Base-by-base conservation (phyloP, 805 yeast genomes). In the Clavispora phyllophila region DNA sequence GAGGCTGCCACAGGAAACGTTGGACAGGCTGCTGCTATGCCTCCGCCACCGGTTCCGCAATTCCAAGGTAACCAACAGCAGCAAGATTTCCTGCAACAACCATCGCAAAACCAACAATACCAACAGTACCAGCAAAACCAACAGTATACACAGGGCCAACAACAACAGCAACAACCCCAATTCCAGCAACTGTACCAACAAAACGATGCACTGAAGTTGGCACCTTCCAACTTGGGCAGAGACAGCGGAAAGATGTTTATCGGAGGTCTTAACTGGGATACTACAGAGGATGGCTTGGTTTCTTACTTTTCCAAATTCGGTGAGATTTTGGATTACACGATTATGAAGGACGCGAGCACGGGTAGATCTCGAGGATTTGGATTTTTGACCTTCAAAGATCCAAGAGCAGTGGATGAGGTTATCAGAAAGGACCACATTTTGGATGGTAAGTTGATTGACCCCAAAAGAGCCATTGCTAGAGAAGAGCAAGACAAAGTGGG, bases 211-310 rank as follows among this genome's bases (percentile, higher is more conserved):
- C 22, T 17, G 36, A 38, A 49, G 14, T 44, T 53, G 48, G 56
- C 61, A 25, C 52, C 44, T 5, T 68, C 71, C 18, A 62, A 55
- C 45, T 50, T 62, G 48, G 73, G 70, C 22, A 62, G 56, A 41
- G 96, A 87, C 55, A 82, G 82, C 50, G 95, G 95, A 42, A 89
- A 89, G 61, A 86, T 89, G 95, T 89, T 89, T 58, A 79, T 88
- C 63, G 99, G 99, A 49, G 99, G 99, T 39, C 79, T 91, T 55
- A 93, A 91, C 58, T 91, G 98, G 98, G 97, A 91, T 60, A 91
- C 99, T 13, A 82, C 90, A 12, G 98, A 91, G 58, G 95, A 89
- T 49, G 79, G 84, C 26, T 69, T 91, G 65, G 81, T 76, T 52
- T 82, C 80, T 42, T 91, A 91, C 62, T 91, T 91, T 61, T 70